These are phyloP conservation scores for Amanita jacksonii DNA, from an alignment of 768 basidiomycete species.

Conservation along the genomic window DNA sequence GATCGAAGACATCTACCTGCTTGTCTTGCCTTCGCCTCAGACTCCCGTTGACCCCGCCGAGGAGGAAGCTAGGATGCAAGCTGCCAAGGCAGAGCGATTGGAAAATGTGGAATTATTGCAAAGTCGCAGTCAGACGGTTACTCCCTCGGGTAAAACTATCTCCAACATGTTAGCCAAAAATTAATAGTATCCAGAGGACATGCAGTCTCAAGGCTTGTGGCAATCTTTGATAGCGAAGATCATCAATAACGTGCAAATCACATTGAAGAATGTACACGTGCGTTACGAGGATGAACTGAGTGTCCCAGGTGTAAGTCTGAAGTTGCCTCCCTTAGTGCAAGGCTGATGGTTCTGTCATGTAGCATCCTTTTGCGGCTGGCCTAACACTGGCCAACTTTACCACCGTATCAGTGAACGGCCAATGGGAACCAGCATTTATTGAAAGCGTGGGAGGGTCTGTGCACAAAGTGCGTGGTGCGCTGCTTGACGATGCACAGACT, in stretches of 20 bases:
- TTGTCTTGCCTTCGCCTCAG: constrained; percentile 76
- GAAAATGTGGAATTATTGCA: constrained; percentile 82
- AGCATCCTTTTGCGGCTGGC: constrained; percentile 95
- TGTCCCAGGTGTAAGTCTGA: constrained; percentile 70
- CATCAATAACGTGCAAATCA: constrained; percentile 93
- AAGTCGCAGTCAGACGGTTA: constrained; percentile 47
- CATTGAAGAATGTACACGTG: constrained; percentile 90
- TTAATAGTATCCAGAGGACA: constrained; percentile 28
- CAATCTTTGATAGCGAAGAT: constrained; percentile 81
- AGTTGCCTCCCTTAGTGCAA: neutral
- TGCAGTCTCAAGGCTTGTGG: constrained; percentile 80
- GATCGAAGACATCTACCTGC: constrained; percentile 91
- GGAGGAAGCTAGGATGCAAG: constrained; percentile 74
- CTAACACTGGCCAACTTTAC: constrained; percentile 82
- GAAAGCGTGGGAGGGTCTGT: constrained; percentile 80
- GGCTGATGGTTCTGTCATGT: constrained; percentile 1
- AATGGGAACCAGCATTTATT: constrained; percentile 89
- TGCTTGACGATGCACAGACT: neutral
- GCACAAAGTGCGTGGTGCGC: constrained; percentile 56
- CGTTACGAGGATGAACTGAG: constrained; percentile 94
- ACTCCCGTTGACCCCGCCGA: constrained; percentile 68
- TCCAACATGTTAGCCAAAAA: neutral
- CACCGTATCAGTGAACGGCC: constrained; percentile 78
- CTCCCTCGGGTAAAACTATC: constrained; percentile 30
- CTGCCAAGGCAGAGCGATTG: constrained; percentile 81